These are phyloP conservation scores for Sanghuangporus baumii DNA, from an alignment of 1,284 basidiomycete genomes.

Conservation along the genomic window DNA sequence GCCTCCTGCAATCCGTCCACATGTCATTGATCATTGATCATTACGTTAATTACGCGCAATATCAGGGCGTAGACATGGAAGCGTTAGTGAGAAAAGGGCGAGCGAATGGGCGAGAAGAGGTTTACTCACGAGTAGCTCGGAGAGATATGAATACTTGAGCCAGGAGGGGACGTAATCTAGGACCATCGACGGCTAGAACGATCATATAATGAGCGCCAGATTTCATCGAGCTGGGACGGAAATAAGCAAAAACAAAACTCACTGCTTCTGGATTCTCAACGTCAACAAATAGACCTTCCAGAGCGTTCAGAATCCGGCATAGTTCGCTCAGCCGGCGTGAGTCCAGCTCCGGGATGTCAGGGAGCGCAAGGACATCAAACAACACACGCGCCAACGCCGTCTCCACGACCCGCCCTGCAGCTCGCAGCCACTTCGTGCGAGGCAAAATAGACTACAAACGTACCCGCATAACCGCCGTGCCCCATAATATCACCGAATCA, in stretches of 20 bases:
- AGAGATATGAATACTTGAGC: conserved; percentile 92
- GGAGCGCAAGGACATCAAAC: conserved; percentile 70
- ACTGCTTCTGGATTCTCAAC: conserved; percentile 58
- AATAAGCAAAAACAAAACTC: conserved; percentile 19
- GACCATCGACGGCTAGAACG: conserved; percentile 55
- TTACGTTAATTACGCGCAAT: not conserved
- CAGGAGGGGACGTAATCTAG: conserved; percentile 82
- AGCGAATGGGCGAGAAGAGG: conserved; percentile 2
- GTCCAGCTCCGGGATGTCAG: conserved; percentile 89
- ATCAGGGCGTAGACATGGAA: conserved; percentile 8
- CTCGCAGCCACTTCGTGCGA: conserved; percentile 60
- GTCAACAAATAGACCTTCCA: conserved; percentile 69
- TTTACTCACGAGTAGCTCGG: conserved; percentile 74
- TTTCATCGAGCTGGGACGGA: not conserved
- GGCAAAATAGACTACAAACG: conserved; percentile 46
- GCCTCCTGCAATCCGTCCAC: conserved; percentile 55
- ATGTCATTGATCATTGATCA: conserved; percentile 5
- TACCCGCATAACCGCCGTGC: not conserved
- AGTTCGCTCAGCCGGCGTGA: conserved; percentile 81
- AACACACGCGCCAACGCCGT: conserved; percentile 66
- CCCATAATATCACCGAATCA: not conserved
- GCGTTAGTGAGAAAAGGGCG: conserved; percentile 3
- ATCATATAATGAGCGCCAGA: not conserved
- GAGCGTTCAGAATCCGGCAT: conserved; percentile 69
- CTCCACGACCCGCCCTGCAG: conserved; percentile 75